These are phyloP conservation scores for Botrytis deweyae DNA, from an alignment of 2,329 filamentous ascomycete species.

Conservation along the genomic window DNA sequence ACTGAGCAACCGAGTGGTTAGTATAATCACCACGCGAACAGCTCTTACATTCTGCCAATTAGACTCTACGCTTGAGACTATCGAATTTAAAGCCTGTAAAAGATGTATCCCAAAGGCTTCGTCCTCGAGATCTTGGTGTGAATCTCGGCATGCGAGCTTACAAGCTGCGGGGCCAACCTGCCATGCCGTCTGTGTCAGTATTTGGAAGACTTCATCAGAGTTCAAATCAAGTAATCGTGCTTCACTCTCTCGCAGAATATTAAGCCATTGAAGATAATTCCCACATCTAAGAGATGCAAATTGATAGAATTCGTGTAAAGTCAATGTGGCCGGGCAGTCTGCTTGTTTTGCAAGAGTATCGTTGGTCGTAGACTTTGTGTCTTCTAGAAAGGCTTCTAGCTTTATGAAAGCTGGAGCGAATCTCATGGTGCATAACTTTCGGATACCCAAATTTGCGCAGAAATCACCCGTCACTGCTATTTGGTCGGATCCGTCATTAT, in stretches of 20 bases:
- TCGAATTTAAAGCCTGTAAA: conserved; percentile 38
- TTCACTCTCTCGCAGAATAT: conserved; percentile 53
- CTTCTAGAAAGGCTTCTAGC: conserved; percentile 31
- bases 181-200: conserved; percentile 51
- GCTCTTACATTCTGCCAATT: conserved; percentile 53
- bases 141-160: conserved; percentile 32
- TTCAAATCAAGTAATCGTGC: conserved; percentile 51
- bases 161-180: conserved; percentile 45
- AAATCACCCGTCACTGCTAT: conserved; percentile 20
- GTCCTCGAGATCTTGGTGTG: conserved; percentile 43
- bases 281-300: conserved; percentile 52
- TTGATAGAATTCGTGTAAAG: conserved; percentile 54
- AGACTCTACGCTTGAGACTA: conserved; percentile 42
- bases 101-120: conserved; percentile 40
- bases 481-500: conserved; percentile 32
- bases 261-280: conserved; percentile 52
- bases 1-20: conserved; percentile 47
- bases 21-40: conserved; percentile 42
- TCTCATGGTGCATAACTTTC: conserved; percentile 43
- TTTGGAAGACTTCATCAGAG: conserved; percentile 47
- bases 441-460: conserved; percentile 32
- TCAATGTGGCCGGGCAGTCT: conserved; percentile 49
- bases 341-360: conserved; percentile 50
- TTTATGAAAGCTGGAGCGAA: conserved; percentile 35
- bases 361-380: conserved; percentile 46